These are phyloP conservation scores for Senna tora DNA, from an alignment of 306 rosid genomes.

Conservation along the genomic window DNA sequence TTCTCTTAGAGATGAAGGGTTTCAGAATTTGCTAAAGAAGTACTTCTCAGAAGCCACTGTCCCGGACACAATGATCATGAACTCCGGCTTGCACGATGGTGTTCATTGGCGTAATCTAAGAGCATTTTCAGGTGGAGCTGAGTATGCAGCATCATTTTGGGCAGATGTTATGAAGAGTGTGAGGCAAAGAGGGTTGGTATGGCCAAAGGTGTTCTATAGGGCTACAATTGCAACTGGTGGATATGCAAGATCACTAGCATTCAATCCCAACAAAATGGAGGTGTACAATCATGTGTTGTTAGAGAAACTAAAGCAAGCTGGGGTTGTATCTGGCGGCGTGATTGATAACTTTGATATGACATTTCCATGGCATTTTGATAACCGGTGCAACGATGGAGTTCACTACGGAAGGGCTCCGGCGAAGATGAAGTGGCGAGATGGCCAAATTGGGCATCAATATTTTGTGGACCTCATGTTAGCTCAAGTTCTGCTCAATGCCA, in stretches of 20 bases:
- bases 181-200: constrained; percentile 57
- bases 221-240: constrained; percentile 88
- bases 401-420: constrained; percentile 87
- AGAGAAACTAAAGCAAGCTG: constrained; percentile 66
- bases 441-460: constrained; percentile 84
- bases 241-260: constrained; percentile 71
- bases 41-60: constrained; percentile 72
- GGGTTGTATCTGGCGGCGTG: constrained; percentile 72
- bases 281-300: constrained; percentile 67
- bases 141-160: constrained; percentile 82
- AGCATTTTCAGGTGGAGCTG: constrained; percentile 69
- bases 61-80: constrained; percentile 84
- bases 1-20: constrained; percentile 76
- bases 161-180: constrained; percentile 58
- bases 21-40: constrained; percentile 54
- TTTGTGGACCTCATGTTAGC: constrained; percentile 88
- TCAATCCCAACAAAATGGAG: constrained; percentile 91
- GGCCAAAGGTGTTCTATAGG: constrained; percentile 73
- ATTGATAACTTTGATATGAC: constrained; percentile 88
- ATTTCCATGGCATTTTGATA: constrained; percentile 90
- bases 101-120: constrained; percentile 64
- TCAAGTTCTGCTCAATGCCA: constrained; percentile 79
- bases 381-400: constrained; percentile 85
- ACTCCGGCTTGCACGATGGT: constrained; percentile 90
- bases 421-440: constrained; percentile 83